These are phyloP conservation scores for Candida frijolesensis DNA, from an alignment of 1,139 yeast species.

Conservation along the genomic window DNA sequence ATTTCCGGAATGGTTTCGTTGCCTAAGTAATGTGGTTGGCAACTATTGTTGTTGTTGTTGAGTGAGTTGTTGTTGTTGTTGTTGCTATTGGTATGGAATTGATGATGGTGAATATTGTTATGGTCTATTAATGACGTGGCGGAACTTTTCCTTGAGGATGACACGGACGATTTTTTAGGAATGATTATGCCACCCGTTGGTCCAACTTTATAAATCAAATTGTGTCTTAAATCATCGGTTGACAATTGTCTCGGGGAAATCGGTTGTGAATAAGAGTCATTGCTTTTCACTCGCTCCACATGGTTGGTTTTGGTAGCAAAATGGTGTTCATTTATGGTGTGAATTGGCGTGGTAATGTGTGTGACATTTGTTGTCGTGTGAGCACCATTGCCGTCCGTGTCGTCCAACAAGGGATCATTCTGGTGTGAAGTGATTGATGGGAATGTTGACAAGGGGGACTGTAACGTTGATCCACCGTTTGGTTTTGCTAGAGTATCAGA, in stretches of 20 bases:
- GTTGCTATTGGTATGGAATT: neutral
- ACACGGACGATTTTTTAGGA: constrained; percentile 25
- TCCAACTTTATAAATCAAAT: constrained; percentile 35
- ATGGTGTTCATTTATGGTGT: neutral
- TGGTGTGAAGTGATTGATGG: neutral
- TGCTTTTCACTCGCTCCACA: neutral
- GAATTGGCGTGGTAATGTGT: neutral
- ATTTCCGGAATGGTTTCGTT: constrained; percentile 3
- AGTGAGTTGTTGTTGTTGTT: neutral
- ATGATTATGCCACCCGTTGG: constrained; percentile 17
- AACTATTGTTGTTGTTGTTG: neutral
- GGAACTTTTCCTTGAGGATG: constrained; percentile 21
- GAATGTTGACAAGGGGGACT: neutral
- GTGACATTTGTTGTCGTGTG: constrained; percentile 4
- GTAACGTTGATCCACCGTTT: neutral
- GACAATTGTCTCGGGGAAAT: constrained; percentile 13
- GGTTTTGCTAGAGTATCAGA: neutral
- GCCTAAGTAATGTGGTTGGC: neutral
- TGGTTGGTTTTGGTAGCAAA: neutral
- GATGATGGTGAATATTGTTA: neutral
- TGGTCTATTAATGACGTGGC: constrained; percentile 16
- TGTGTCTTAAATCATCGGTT: constrained; percentile 23
- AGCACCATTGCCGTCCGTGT: neutral
- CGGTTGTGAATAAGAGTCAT: constrained; percentile 9
- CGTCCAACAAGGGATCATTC: neutral